phyloP scores from a whole-genome alignment of 2,329 filamentous ascomycete species.

The Domatiomyces globalis region DNA sequence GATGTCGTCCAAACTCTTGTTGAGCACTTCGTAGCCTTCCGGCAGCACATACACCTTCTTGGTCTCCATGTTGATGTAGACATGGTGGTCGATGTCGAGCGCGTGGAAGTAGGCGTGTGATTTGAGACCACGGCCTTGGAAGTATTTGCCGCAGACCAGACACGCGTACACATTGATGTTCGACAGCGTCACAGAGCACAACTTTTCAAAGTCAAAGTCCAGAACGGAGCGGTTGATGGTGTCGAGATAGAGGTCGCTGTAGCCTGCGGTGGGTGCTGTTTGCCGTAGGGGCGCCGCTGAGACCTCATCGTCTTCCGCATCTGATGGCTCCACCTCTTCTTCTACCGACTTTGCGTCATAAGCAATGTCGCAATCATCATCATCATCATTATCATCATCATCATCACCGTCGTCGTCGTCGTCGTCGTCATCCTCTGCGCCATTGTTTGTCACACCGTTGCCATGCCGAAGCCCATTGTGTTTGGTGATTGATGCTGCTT shows the following conservation, averaged over 20 bases:
- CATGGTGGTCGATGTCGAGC: constrained; percentile 87
- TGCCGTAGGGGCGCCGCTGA: constrained; percentile 44
- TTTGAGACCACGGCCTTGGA: constrained; percentile 80
- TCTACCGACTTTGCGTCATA: constrained; percentile 8
- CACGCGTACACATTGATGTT: constrained; percentile 99
- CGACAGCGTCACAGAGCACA: constrained; percentile 87
- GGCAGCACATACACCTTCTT: constrained; percentile 85
- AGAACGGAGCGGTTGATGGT: constrained; percentile 86
- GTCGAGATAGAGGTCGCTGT: constrained; percentile 92
- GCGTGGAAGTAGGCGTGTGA: constrained; percentile 97
- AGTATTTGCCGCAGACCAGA: constrained; percentile 95
- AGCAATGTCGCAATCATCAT: constrained; percentile 23
- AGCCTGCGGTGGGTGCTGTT: constrained; percentile 67
- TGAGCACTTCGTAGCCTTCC: constrained; percentile 92
- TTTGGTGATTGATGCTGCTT: constrained; percentile 9
- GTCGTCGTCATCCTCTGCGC: constrained; percentile 23
- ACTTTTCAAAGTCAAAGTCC: constrained; percentile 98
- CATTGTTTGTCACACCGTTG: constrained; percentile 1
- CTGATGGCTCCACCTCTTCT: constrained; percentile 9
- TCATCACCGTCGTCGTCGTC: constrained; percentile 24
- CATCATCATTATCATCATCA: constrained; percentile 22
- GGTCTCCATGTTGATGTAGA: constrained; percentile 94
- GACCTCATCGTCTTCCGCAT: constrained; percentile 25
- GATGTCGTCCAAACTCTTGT: constrained; percentile 90
- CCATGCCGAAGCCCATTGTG: background rate